Percentiles rank a stretch among this genome's conserved stretches.
Evolutionary conservation across 768 basidiomycete species (phyloP).

Genomic region (Suillus paluster): DNA sequence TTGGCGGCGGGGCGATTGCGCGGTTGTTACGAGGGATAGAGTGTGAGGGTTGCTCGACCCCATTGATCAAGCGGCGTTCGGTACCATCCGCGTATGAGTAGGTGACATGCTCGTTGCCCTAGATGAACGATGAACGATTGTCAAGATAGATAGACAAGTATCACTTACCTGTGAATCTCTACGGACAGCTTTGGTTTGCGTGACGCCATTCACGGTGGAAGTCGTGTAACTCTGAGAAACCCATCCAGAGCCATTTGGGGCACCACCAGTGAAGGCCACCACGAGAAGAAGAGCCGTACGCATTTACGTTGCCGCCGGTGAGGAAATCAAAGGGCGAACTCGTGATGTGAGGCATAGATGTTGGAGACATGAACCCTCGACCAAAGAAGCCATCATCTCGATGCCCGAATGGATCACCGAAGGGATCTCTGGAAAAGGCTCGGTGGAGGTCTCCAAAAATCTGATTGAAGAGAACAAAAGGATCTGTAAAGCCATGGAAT

Average conservation of each 20-base stretch:
- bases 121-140: constrained; percentile 15
- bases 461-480: constrained; percentile 73
- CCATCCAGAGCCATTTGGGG: constrained; percentile 42
- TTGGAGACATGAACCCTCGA: constrained; percentile 7
- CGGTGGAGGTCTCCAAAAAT: constrained; percentile 61
- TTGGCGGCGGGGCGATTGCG: constrained; percentile 1
- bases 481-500: constrained; percentile 61
- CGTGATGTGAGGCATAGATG: background rate
- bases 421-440: constrained; percentile 39
- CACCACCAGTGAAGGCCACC: constrained; percentile 14
- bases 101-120: constrained; percentile 80
- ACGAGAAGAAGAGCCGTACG: constrained; percentile 2
- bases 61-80: constrained; percentile 69
- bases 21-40: constrained; percentile 8
- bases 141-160: constrained; percentile 2
- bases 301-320: background rate
- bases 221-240: constrained; percentile 60
- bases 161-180: constrained; percentile 61
- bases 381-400: constrained; percentile 20
- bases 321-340: background rate
- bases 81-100: constrained; percentile 70
- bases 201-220: constrained; percentile 68
- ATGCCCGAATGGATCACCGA: constrained; percentile 31
- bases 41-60: constrained; percentile 47
- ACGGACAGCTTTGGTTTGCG: constrained; percentile 57